Base-by-base conservation (phyloP, 2,329 filamentous ascomycete genomes). In the Beauveria varroae region DNA sequence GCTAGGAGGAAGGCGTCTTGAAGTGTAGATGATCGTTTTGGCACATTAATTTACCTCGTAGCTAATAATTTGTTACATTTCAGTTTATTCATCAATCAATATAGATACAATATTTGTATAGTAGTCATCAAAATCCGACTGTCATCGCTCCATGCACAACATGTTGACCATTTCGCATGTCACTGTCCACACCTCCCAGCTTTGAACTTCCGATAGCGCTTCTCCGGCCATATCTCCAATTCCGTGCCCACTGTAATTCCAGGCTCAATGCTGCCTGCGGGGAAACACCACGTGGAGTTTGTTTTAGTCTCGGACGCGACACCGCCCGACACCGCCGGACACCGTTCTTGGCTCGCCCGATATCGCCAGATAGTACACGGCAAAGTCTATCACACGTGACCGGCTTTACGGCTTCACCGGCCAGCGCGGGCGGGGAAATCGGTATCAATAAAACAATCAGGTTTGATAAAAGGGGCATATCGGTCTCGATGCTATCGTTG, bases 391-490 rank as follows among this genome's bases (percentile, higher is more conserved):
- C 34, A 46, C 58, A 61, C 58, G 58, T 61, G 58, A 61, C 51
- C 58, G 58, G 58, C 58, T 61, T 61, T 40, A 18, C 58, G 51
- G 58, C 43, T 30, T 49, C 44, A 26, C 34, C 43, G 22, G 58
- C 37, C 26, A 55, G 43, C 41, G 20, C 3, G 2, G 30, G 49
- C n/a, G 41, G 49, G 26, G 49, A 47, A 14, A 14, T 5, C 16
- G n/a, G 4, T 30, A 18, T 50, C 7, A 49, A 22, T 34, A 50
- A 28, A 41, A 16, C 30, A 61, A 43, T 41, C n/a, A 28, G 50
- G 18, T 3, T 24, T 5, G n/a, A 24, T 55, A 16, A 43, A 49
- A 43, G n/a, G 9, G 28, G 5, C 40, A 18, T 53, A 28, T 34
- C 18, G 3, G 5, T 44, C 16, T 22, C 18, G 34, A 37, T 41